Conservation (phyloP, 805 yeast species). For the Myxozyma neglecta region DNA sequence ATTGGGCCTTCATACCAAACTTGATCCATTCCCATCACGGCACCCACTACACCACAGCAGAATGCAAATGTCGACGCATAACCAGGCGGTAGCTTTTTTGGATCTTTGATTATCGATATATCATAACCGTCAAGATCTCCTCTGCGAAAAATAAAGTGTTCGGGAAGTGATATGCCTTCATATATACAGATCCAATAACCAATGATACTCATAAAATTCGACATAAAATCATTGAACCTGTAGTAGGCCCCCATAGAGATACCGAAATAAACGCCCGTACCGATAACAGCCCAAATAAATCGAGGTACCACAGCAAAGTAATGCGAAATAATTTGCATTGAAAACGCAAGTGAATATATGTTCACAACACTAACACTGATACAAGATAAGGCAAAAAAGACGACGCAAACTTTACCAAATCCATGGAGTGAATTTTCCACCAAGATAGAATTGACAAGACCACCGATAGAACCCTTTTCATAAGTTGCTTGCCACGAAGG, state of each 20-base stretch:
- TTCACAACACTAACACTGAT: slow-evolving; percentile 92
- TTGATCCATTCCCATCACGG: slow-evolving; percentile 83
- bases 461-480: slow-evolving; percentile 66
- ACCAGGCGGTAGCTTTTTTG: slow-evolving; percentile 63
- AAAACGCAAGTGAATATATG: slow-evolving; percentile 84
- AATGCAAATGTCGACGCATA: slow-evolving; percentile 74
- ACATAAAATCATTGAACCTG: slow-evolving; percentile 68
- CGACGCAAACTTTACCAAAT: slow-evolving; percentile 88
- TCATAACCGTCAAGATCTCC: slow-evolving; percentile 54
- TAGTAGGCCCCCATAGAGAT: slow-evolving; percentile 61
- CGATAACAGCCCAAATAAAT: slow-evolving; percentile 73
- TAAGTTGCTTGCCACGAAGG: slow-evolving; percentile 53
- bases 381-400: slow-evolving; percentile 83
- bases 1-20: slow-evolving; percentile 77
- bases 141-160: slow-evolving; percentile 74
- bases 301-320: slow-evolving; percentile 75
- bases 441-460: slow-evolving; percentile 74
- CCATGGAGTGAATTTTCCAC: slow-evolving; percentile 80
- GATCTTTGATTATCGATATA: slow-evolving; percentile 32
- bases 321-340: slow-evolving; percentile 82
- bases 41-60: slow-evolving; percentile 82
- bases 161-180: slow-evolving; percentile 70
- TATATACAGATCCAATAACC: slow-evolving; percentile 90
- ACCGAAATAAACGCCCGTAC: slow-evolving; percentile 75
- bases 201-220: slow-evolving; percentile 85